A percentile compares a stretch with the other conserved stretches of the same genome.
Evolutionary conservation across 139 green algal species (phyloP).

Genomic region (Tetratostichococcus sp.): DNA sequence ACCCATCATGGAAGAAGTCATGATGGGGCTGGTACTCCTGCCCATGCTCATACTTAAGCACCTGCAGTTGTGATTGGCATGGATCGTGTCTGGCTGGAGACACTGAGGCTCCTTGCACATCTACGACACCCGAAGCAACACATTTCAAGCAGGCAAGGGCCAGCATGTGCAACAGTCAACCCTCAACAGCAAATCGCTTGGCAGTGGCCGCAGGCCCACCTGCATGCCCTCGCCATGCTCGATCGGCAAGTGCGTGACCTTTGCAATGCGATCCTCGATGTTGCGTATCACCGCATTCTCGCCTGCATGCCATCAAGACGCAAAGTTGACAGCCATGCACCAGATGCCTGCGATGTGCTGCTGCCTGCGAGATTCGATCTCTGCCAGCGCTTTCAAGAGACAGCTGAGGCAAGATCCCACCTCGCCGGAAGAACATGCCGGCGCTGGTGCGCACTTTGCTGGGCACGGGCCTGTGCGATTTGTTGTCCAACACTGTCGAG

Average conservation of each 20-base stretch:
- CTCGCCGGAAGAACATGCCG: slow-evolving; percentile 43
- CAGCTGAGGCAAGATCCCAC: too few species aligned
- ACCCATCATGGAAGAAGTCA: slow-evolving; percentile 10
- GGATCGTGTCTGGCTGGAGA: too few species aligned
- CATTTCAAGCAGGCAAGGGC: too few species aligned
- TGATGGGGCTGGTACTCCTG: slow-evolving; percentile 86
- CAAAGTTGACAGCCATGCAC: too few species aligned
- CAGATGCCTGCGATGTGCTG: too few species aligned
- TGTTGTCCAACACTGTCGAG: slow-evolving; percentile 9
- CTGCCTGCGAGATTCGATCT: too few species aligned
- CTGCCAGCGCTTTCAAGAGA: too few species aligned
- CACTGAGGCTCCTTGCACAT: too few species aligned
- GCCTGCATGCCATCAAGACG: not conserved
- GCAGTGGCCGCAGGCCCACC: too few species aligned
- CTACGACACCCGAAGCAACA: too few species aligned
- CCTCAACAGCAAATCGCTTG: too few species aligned
- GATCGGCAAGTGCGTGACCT: slow-evolving; percentile 32
- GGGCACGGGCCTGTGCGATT: not conserved
- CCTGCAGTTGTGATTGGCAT: slow-evolving; percentile 29
- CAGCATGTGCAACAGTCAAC: too few species aligned
- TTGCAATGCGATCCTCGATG: slow-evolving; percentile 65
- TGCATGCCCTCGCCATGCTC: slow-evolving; percentile 51
- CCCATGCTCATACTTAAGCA: slow-evolving; percentile 72
- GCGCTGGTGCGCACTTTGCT: slow-evolving; percentile 38
- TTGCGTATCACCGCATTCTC: slow-evolving; percentile 48